Base-by-base conservation (phyloP, 192 early-diverging fungal genomes). In the Phycomyces nitens region DNA sequence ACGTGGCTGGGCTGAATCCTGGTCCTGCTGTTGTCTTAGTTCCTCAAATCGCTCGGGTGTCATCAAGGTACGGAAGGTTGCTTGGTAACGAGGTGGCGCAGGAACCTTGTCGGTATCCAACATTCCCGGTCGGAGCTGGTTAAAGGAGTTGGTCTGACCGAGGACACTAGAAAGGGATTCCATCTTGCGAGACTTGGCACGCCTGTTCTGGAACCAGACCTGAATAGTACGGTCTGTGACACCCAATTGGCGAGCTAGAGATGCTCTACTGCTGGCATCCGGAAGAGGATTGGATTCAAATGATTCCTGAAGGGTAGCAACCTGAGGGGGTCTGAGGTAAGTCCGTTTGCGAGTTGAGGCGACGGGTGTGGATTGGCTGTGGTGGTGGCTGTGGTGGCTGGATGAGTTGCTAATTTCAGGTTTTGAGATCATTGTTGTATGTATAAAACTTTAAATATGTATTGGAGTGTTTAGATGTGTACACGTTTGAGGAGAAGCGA, bases 131-230 rank as follows among this genome's bases (percentile, higher is more conserved):
- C 59, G 41, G 22, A 50, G 63, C 23, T 40, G 26, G 22, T 56
- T 43, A 54, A 54, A 63, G n/a, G 54, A 43, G 40, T 34, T 34
- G 29, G 55, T 64, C 39, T 56, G 27, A 29, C 53, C 56, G 64
- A 56, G 54, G 41, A 38, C 12, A 42, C 44, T 29, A 47, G 38
- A 41, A 52, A 49, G 38, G 27, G 64, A 58, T 29, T 18, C 54
- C 59, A 81, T 79, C 51, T 82, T 81, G 73, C 91, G 88, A 22
- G 86, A 76, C 60, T 92, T 92, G 27, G 89, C 89, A 18, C 90
- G 74, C 52, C 87, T 72, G 74, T 92, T 92, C 69, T 92, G 90
- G 69, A 92, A 92, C 90, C 90, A 92, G 42, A 92, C 88, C 70
- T 92, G 90, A 52, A 92, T 85, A 80, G 65, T 79, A 22, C 90